phyloP scores from a whole-genome alignment of 1,284 basidiomycete species.

The Sanghuangporus weigelae region DNA sequence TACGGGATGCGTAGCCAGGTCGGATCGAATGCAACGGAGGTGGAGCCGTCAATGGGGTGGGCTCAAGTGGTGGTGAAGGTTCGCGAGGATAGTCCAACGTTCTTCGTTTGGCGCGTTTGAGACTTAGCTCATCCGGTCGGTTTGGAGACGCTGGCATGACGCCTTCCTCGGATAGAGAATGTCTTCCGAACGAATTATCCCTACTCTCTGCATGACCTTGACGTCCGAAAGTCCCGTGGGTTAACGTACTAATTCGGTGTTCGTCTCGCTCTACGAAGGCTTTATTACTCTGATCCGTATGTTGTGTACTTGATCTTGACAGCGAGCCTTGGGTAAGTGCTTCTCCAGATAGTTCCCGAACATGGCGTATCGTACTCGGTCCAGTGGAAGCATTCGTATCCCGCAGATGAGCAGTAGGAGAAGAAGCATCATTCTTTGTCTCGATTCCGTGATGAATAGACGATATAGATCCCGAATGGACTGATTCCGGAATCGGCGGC shows the following conservation, averaged over 20 bases:
- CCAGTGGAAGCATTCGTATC: neutral
- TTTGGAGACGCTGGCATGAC: neutral
- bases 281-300: neutral
- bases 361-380: neutral
- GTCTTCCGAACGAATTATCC: neutral
- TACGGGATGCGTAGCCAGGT: neutral
- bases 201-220: neutral
- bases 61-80: conserved; percentile 10
- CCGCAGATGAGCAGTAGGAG: conserved; percentile 2
- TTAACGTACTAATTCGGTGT: conserved; percentile 1
- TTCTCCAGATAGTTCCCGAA: conserved; percentile 1
- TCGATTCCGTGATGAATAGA: neutral
- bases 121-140: neutral
- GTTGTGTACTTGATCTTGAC: conserved; percentile 7
- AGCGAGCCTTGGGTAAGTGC: neutral
- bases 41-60: conserved; percentile 11
- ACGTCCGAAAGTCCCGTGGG: conserved; percentile 10
- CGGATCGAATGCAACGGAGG: neutral
- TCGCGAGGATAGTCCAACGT: conserved; percentile 8
- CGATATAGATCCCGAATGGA: conserved; percentile 3
- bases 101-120: neutral
- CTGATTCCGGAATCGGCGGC: conserved; percentile 15
- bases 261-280: neutral
- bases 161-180: neutral
- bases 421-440: neutral